Percentiles rank a stretch among this genome's conserved stretches.
Evolutionary conservation across 2,329 filamentous ascomycete species (phyloP).

Genomic region (Penicillium sumatraense): DNA sequence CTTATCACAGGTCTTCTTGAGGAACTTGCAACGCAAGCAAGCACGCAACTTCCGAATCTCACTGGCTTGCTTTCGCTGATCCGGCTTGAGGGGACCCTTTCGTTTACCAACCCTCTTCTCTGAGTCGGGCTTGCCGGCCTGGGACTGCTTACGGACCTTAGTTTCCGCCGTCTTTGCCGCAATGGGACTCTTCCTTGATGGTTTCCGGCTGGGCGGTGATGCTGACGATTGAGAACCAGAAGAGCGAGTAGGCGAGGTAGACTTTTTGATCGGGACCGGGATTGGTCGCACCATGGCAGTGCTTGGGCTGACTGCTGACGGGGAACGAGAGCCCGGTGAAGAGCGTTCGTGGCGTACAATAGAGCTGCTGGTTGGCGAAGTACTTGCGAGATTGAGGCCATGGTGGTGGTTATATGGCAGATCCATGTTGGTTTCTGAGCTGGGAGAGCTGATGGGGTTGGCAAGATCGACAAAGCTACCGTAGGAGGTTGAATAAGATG

Average conservation of each 20-base stretch:
- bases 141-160: constrained; percentile 76
- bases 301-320: constrained; percentile 66
- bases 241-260: constrained; percentile 62
- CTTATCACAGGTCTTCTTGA: constrained; percentile 99
- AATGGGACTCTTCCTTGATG: constrained; percentile 72
- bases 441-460: constrained; percentile 80
- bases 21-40: constrained; percentile 94
- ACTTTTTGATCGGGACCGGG: constrained; percentile 52
- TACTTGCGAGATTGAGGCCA: constrained; percentile 27
- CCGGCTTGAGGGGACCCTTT: constrained; percentile 85
- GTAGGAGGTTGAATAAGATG: constrained; percentile 74
- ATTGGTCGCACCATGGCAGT: constrained; percentile 68
- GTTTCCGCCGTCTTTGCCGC: constrained; percentile 81
- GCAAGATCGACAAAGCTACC: constrained; percentile 83
- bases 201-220: constrained; percentile 68
- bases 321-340: constrained; percentile 49
- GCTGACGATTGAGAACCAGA: constrained; percentile 65
- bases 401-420: constrained; percentile 45
- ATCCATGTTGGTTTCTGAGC: constrained; percentile 75
- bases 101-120: constrained; percentile 95
- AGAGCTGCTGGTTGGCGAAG: constrained; percentile 26
- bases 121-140: constrained; percentile 76
- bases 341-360: constrained; percentile 47
- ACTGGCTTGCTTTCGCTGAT: constrained; percentile 94
- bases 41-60: constrained; percentile 95